Conservation (phyloP, 164 flowering plant species). For the Dillenia turbinata region DNA sequence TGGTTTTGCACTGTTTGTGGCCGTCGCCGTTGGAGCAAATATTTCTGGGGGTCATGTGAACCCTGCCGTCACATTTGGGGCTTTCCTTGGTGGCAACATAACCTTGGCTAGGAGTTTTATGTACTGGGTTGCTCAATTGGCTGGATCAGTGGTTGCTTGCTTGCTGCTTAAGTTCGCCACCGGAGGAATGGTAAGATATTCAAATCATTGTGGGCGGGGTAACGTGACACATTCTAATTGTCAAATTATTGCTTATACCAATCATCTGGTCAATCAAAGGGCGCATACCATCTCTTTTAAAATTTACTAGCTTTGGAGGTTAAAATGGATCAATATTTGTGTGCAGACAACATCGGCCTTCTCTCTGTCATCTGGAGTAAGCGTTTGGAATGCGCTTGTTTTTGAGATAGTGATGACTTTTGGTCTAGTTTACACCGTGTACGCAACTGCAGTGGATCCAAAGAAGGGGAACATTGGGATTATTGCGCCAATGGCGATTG, state of each 20-base stretch:
- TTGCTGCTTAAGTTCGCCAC: constrained; percentile 35
- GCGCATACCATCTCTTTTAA: no score
- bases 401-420: constrained; percentile 47
- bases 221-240: background rate
- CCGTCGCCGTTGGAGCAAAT: constrained; percentile 39
- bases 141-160: constrained; percentile 39
- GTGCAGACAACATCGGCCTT: constrained; percentile 31
- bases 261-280: no score
- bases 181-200: constrained; percentile 34
- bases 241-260: background rate
- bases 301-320: no score
- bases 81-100: constrained; percentile 45
- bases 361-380: constrained; percentile 25
- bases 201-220: background rate
- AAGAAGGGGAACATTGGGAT: constrained; percentile 33
- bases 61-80: constrained; percentile 54
- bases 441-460: constrained; percentile 40
- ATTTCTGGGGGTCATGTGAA: constrained; percentile 52
- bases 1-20: constrained; percentile 39
- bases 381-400: constrained; percentile 29
- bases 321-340: no score
- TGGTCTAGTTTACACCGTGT: constrained; percentile 44
- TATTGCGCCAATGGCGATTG: constrained; percentile 43
- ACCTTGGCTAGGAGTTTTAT: constrained; percentile 29
- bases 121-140: constrained; percentile 45